Evolutionary conservation across 805 yeast genomes (phyloP).

Genomic region (Candida parachauliodes): DNA sequence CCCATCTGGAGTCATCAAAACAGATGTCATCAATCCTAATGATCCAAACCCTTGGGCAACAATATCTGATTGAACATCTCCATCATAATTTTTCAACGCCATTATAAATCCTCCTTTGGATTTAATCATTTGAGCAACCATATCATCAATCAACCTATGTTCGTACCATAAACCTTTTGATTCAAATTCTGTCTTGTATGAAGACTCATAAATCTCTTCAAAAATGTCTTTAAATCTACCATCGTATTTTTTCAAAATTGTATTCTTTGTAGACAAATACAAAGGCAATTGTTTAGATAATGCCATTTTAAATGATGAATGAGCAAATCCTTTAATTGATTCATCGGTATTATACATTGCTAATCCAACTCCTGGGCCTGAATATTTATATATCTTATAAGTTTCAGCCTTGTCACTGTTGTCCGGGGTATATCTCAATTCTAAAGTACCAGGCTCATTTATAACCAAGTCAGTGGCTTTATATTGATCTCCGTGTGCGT

Average conservation of each 20-base stretch:
- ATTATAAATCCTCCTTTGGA: conserved; percentile 79
- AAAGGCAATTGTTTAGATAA: conserved; percentile 59
- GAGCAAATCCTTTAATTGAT: conserved; percentile 74
- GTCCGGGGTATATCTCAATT: conserved; percentile 63
- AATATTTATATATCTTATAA: conserved; percentile 56
- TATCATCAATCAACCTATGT: conserved; percentile 80
- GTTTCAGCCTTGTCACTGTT: conserved; percentile 48
- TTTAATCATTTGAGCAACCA: conserved; percentile 87
- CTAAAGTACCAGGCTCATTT: conserved; percentile 63
- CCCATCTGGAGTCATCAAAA: conserved; percentile 79
- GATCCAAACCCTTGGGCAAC: conserved; percentile 89
- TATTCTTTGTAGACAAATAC: conserved; percentile 72
- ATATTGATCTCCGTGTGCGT: conserved; percentile 82
- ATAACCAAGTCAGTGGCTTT: conserved; percentile 73
- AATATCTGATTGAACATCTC: conserved; percentile 82
- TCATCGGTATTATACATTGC: conserved; percentile 85
- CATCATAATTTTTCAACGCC: conserved; percentile 82
- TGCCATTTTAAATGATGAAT: conserved; percentile 75
- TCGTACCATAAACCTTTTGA: conserved; percentile 64
- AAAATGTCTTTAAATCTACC: conserved; percentile 81
- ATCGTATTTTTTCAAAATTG: conserved; percentile 77
- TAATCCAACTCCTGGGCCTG: conserved; percentile 69
- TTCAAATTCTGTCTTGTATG: conserved; percentile 57
- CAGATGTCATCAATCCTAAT: conserved; percentile 80
- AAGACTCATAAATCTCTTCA: conserved; percentile 58